Base-by-base conservation (phyloP, 2,329 filamentous ascomycete genomes). In the Corinectria fuckeliana region DNA sequence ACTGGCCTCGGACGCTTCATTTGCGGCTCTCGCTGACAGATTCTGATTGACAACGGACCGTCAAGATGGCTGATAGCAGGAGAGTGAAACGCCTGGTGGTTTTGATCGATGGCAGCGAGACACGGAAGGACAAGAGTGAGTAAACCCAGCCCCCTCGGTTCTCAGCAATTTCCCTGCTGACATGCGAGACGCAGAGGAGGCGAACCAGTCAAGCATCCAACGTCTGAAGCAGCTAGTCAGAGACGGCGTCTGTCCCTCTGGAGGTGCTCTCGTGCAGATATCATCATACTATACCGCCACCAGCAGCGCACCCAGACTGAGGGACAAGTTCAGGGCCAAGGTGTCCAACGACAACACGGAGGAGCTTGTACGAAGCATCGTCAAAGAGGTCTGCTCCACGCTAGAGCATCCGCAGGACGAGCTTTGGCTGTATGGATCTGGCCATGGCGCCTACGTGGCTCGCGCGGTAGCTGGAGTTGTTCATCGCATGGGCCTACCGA, bases 341-440 rank as follows among this genome's bases (percentile, higher is more conserved):
- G 14, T 21, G 2, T 14, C 60, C 2, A 56, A 13, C 2, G 68
- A 69, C 21, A 61, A 66, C 2, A 69, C 68, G 1, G 21, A 55
- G 1, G 52, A 42, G 1, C 53, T 70, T 10, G 61, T 69, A 49
- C 69, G 58, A 18, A 56, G 13, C 10, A 70, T 70, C 21, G 63
- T 67, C 1, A 56, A 51, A 3, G 66, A 70, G 7, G 26, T 70
- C 21, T 63, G 53, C 1, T 41, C 56, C 2, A 62, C 36, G 1
- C 58, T 70, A 1, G 60, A 69, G 3, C 16, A 32, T 3, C 53
- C 62, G 5, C 50, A 70, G 38, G 68, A 70, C 9, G 68, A 70
- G 25, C 63, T 70, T 1, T 70, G 68, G 68, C 14, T 70, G 0
- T 70, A 65, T 26, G 68, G 68, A 2, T 70, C 68, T 10, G 68